Conservation (phyloP, 2,329 filamentous ascomycete species). For the Colletotrichum paranaense region DNA sequence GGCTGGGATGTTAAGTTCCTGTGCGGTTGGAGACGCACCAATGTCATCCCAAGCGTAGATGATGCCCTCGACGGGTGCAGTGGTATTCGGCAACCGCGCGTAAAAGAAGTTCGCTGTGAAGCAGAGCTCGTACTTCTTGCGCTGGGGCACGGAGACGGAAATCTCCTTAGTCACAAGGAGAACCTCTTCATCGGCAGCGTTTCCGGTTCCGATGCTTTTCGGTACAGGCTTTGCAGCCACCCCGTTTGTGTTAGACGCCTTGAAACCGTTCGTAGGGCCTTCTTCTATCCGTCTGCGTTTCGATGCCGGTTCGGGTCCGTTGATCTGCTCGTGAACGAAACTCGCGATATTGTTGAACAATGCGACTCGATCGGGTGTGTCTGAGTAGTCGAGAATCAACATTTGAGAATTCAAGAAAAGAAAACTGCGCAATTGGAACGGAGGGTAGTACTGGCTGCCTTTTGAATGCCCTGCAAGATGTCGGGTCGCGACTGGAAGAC, state of each 20-base stretch:
- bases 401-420: background rate
- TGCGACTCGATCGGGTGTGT: slow-evolving; percentile 59
- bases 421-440: background rate
- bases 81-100: slow-evolving; percentile 63
- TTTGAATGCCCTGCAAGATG: slow-evolving; percentile 64
- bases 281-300: slow-evolving; percentile 66
- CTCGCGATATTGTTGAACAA: slow-evolving; percentile 68
- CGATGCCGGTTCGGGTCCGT: slow-evolving; percentile 56
- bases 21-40: slow-evolving; percentile 52
- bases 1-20: background rate
- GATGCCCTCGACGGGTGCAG: slow-evolving; percentile 63
- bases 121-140: slow-evolving; percentile 76
- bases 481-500: slow-evolving; percentile 68
- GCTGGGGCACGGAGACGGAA: slow-evolving; percentile 73
- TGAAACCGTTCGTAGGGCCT: slow-evolving; percentile 43
- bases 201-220: slow-evolving; percentile 42
- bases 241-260: slow-evolving; percentile 39
- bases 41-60: slow-evolving; percentile 72
- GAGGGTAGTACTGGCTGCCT: slow-evolving; percentile 59
- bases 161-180: slow-evolving; percentile 74
- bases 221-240: slow-evolving; percentile 35
- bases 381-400: slow-evolving; percentile 44
- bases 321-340: slow-evolving; percentile 60
- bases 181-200: slow-evolving; percentile 61
- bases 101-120: slow-evolving; percentile 71